Conservation (phyloP, 2,329 filamentous ascomycete species). For the Anisogramma anomala region DNA sequence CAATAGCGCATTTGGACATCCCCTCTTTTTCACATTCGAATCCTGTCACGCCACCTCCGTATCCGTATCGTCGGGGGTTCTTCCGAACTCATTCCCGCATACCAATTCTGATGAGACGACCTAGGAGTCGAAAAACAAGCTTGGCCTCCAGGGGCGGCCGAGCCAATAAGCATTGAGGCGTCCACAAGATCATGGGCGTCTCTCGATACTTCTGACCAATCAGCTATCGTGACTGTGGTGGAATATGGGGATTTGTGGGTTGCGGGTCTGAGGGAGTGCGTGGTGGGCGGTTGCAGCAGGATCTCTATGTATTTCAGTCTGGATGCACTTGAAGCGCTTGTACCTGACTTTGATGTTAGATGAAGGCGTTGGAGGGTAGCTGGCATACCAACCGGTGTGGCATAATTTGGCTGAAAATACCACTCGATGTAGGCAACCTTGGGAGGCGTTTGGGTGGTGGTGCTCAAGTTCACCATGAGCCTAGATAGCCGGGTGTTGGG, state of each 20-base stretch:
- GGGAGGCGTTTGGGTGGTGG: background rate
- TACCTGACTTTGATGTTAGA: background rate
- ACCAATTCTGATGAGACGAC: background rate
- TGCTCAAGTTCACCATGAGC: background rate
- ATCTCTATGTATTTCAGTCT: no score
- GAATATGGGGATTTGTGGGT: background rate
- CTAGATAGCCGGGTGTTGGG: conserved; percentile 7
- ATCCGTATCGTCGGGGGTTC: background rate
- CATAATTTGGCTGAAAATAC: conserved; percentile 1
- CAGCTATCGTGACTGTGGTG: no score
- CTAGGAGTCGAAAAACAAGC: background rate
- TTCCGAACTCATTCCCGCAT: background rate
- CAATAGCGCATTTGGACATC: conserved; percentile 1
- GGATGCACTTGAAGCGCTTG: background rate
- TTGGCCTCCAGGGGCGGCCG: background rate
- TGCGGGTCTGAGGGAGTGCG: background rate
- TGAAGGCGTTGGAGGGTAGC: conserved; percentile 3
- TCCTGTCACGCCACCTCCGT: background rate
- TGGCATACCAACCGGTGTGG: conserved; percentile 2
- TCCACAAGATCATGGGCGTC: background rate
- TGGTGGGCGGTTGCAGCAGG: background rate
- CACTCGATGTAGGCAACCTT: conserved; percentile 7
- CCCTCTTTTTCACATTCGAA: conserved; percentile 1
- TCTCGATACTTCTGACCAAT: background rate
- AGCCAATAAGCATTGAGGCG: background rate